phyloP scores from a whole-genome alignment of 352 stramenopile species.

The Globisporangium paroecandrum region DNA sequence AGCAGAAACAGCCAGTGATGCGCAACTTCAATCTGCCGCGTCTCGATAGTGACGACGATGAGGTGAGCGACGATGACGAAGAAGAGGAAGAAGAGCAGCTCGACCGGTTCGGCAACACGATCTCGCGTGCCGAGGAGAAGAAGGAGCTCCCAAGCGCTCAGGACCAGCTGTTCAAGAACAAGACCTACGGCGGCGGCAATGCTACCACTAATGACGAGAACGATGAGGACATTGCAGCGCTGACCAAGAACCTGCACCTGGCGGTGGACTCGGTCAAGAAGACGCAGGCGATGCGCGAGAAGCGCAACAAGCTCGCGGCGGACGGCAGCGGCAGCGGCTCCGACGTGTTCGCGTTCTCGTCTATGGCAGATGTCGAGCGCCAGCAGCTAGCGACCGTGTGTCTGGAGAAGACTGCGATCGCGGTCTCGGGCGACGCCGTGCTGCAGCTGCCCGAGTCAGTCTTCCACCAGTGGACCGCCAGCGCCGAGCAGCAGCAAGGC shows the following conservation, averaged over 20 bases:
- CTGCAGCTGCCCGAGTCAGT: conserved; percentile 66
- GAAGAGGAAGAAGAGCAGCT: conserved; percentile 27
- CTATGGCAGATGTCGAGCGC: conserved; percentile 66
- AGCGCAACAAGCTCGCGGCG: conserved; percentile 20
- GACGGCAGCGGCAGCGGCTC: conserved; percentile 18
- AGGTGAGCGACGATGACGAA: conserved; percentile 14
- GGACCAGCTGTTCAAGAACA: conserved; percentile 51
- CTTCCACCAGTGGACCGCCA: conserved; percentile 57
- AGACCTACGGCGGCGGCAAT: conserved; percentile 32
- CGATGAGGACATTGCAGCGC: conserved; percentile 39
- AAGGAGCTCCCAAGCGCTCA: conserved; percentile 16
- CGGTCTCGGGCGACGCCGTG: conserved; percentile 68
- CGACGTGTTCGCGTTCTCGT: conserved; percentile 47
- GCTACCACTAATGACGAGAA: conserved; percentile 3
- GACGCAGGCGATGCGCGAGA: conserved; percentile 53
- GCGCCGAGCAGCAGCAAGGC: conserved; percentile 9
- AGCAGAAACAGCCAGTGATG: conserved; percentile 5
- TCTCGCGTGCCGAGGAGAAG: conserved; percentile 10
- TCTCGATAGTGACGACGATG: conserved; percentile 28
- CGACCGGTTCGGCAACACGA: conserved; percentile 13
- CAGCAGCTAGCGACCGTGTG: conserved; percentile 64
- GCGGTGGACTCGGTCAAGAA: conserved; percentile 50
- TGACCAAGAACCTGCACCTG: conserved; percentile 67
- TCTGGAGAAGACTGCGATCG: conserved; percentile 64
- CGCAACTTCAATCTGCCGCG: conserved; percentile 26